phyloP scores from a whole-genome alignment of 495 filamentous ascomycete species.

The Trichoderma orchidacearum region DNA sequence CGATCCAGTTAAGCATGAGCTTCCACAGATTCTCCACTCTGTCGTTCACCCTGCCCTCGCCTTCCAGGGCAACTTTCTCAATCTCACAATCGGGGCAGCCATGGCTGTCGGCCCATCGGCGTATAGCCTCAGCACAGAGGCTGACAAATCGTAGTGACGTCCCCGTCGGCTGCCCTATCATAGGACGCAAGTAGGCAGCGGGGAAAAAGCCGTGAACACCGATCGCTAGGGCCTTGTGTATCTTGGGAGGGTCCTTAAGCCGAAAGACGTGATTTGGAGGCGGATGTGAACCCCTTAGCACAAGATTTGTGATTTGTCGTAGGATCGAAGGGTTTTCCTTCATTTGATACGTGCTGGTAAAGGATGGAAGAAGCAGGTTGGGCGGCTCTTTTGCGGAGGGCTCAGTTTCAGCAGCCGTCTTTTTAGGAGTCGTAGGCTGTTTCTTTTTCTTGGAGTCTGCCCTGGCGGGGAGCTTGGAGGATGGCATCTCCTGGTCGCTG shows the following conservation, averaged over 20 bases:
- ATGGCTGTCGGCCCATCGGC: conserved; percentile 60
- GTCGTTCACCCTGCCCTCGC: conserved; percentile 91
- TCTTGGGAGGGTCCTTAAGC: conserved; percentile 51
- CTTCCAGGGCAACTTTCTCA: conserved; percentile 87
- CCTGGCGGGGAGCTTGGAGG: conserved; percentile 11
- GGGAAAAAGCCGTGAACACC: conserved; percentile 94
- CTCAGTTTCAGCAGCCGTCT: conserved; percentile 3
- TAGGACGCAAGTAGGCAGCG: conserved; percentile 64
- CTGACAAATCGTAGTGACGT: conserved; percentile 91
- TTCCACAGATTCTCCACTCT: conserved; percentile 90
- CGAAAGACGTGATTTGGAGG: conserved; percentile 57
- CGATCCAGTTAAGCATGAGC: conserved; percentile 85
- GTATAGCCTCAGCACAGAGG: conserved; percentile 71
- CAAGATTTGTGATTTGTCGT: conserved; percentile 51
- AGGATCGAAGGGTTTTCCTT: conserved; percentile 58
- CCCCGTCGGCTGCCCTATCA: conserved; percentile 88
- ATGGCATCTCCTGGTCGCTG: background rate
- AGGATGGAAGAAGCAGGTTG: conserved; percentile 57
- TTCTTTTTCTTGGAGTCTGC: background rate
- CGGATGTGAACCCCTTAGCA: conserved; percentile 47
- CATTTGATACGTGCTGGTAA: conserved; percentile 51
- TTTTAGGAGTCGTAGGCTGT: conserved; percentile 1
- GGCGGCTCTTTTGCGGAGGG: conserved; percentile 23
- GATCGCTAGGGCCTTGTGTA: conserved; percentile 79
- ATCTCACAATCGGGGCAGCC: conserved; percentile 53